These are phyloP conservation scores for Halophytophthora polymorphica DNA, from an alignment of 352 stramenopile species.

Conservation along the genomic window DNA sequence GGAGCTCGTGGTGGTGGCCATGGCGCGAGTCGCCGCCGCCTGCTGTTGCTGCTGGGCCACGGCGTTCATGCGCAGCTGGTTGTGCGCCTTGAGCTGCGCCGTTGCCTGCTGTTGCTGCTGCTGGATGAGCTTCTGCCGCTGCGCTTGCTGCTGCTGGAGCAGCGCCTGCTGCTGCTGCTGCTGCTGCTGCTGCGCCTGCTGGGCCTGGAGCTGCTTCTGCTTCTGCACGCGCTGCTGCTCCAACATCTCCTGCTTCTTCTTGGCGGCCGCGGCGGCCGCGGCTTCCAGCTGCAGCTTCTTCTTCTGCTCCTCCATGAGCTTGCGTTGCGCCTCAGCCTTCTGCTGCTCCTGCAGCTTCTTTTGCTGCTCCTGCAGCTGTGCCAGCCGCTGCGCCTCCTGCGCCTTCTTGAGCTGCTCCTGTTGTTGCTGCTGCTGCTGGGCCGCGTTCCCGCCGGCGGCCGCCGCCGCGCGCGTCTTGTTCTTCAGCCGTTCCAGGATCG, in stretches of 20 bases:
- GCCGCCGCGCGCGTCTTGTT: conserved; percentile 54
- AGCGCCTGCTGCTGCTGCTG: conserved; percentile 38
- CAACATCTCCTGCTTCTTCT: conserved; percentile 61
- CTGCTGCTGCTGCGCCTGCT: conserved; percentile 50
- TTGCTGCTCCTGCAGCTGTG: conserved; percentile 61
- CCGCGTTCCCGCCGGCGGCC: conserved; percentile 8
- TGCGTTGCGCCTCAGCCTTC: conserved; percentile 60
- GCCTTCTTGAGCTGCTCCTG: conserved; percentile 68
- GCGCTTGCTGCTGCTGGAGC: conserved; percentile 35
- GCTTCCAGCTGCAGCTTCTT: conserved; percentile 71
- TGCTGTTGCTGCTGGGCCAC: conserved; percentile 15
- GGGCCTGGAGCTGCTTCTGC: conserved; percentile 58
- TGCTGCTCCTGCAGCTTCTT: conserved; percentile 68
- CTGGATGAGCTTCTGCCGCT: conserved; percentile 30
- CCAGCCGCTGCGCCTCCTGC: conserved; percentile 55
- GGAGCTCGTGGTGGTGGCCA: background rate
- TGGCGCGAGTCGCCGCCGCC: conserved; percentile 6
- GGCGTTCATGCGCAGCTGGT: conserved; percentile 33
- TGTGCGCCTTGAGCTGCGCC: conserved; percentile 43
- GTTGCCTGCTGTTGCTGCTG: conserved; percentile 24
- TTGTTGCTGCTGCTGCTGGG: conserved; percentile 22
- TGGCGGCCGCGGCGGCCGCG: conserved; percentile 43
- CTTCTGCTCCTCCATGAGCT: conserved; percentile 63
- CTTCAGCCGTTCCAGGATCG: conserved; percentile 72
- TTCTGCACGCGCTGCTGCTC: conserved; percentile 52